Evolutionary conservation across 2,329 filamentous ascomycete species (phyloP).

Genomic region (Ophidiomyces ophidiicola): DNA sequence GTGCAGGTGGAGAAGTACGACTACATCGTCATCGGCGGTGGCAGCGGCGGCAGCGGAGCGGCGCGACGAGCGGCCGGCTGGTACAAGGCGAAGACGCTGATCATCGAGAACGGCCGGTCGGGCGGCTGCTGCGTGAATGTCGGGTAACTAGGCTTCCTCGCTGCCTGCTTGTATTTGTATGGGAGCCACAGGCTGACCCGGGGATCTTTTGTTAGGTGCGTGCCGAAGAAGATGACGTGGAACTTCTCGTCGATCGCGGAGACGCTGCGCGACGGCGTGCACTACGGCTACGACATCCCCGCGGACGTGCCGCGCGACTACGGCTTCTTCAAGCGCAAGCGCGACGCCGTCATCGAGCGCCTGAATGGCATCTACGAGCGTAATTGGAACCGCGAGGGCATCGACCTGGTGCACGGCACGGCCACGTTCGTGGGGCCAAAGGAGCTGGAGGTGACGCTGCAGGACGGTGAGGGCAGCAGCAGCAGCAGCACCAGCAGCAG

Average conservation of each 20-base stretch:
- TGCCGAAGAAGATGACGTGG: slow-evolving; percentile 44
- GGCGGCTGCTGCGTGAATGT: slow-evolving; percentile 44
- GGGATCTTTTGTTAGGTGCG: slow-evolving; percentile 30
- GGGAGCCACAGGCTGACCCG: background rate
- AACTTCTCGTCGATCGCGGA: slow-evolving; percentile 41
- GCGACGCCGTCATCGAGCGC: slow-evolving; percentile 35
- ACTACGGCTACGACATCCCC: slow-evolving; percentile 40
- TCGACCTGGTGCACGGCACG: slow-evolving; percentile 39
- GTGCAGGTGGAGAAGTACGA: slow-evolving; percentile 38
- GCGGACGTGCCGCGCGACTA: slow-evolving; percentile 35
- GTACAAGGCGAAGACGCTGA: slow-evolving; percentile 41
- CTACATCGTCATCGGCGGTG: slow-evolving; percentile 45
- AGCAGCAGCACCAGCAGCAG: too few species aligned
- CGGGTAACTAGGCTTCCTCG: slow-evolving; percentile 29
- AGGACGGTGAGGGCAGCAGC: slow-evolving; percentile 33
- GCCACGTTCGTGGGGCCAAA: slow-evolving; percentile 36
- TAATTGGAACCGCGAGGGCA: slow-evolving; percentile 40
- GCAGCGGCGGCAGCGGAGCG: slow-evolving; percentile 41
- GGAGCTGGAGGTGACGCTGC: slow-evolving; percentile 33
- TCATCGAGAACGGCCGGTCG: slow-evolving; percentile 39
- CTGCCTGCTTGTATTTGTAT: background rate
- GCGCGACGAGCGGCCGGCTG: slow-evolving; percentile 40
- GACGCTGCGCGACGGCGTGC: slow-evolving; percentile 33
- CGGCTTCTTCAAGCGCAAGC: slow-evolving; percentile 36
- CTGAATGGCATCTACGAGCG: slow-evolving; percentile 40